These are phyloP conservation scores for Globisporangium echinulatum DNA, from an alignment of 352 stramenopile species.

Conservation along the genomic window DNA sequence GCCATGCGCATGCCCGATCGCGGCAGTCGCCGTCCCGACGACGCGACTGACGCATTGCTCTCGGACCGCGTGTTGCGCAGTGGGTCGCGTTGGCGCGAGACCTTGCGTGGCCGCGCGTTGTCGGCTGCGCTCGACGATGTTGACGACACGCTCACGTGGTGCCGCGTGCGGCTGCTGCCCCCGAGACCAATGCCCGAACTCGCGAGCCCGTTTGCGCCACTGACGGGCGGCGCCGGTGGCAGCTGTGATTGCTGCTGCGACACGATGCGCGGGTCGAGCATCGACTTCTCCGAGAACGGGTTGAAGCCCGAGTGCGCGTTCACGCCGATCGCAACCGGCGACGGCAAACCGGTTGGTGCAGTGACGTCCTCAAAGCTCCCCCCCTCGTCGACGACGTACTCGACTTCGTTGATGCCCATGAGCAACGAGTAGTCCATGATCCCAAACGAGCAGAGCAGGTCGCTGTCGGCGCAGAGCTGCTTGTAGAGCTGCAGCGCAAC, in stretches of 20 bases:
- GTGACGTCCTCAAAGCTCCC: conserved; percentile 24
- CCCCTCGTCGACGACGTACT: conserved; percentile 80
- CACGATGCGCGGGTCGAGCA: conserved; percentile 20
- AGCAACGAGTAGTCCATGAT: conserved; percentile 93
- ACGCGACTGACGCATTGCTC: conserved; percentile 62
- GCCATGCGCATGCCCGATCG: conserved; percentile 79
- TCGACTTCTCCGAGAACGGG: conserved; percentile 58
- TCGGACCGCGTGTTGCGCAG: conserved; percentile 34
- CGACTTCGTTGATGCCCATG: conserved; percentile 86
- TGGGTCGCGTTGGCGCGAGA: conserved; percentile 39
- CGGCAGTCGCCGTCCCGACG: conserved; percentile 59
- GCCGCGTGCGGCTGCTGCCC: conserved; percentile 14
- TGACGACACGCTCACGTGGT: conserved; percentile 66
- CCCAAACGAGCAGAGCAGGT: conserved; percentile 81
- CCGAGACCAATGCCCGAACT: not conserved
- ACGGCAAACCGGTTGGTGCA: conserved; percentile 9
- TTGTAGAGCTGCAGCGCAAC: conserved; percentile 66
- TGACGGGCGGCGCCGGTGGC: not conserved
- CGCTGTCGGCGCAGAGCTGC: conserved; percentile 72
- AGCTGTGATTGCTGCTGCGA: too few relatives aligned
- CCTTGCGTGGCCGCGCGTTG: conserved; percentile 34
- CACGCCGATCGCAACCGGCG: conserved; percentile 19
- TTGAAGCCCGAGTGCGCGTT: conserved; percentile 33
- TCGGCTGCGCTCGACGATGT: conserved; percentile 18
- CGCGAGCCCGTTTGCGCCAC: not conserved